Base-by-base conservation (phyloP, 2,329 filamentous ascomycete species). In the Chaetoscypha palmicola region DNA sequence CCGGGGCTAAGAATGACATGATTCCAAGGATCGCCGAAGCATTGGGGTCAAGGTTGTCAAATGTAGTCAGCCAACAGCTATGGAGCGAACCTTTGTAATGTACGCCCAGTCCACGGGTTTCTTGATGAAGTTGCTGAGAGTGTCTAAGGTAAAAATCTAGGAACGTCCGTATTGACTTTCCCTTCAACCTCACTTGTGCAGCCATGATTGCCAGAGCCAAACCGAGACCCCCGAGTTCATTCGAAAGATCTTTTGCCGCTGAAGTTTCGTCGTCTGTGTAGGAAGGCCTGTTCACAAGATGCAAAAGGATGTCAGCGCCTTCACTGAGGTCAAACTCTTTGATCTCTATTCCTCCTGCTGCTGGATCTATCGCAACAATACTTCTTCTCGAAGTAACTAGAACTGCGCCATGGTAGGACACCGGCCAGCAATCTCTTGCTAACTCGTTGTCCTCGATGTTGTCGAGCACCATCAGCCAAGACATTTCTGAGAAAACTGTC, bases 381-480 rank as follows among this genome's bases (percentile, higher is more conserved):
- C 36, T 22, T 9, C 35, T 21, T n/a, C 41, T 2, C 5, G 41
- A 41, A 3, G 46, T 48, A 2, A 45, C 26, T 10, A 45, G 33
- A 22, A 45, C 30, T 2, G 41, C 34, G 2, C 42, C 46, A 12
- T 24, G 17, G 3, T 14, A 10, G 21, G 41, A 16, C 1, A 36
- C n/a, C 7, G 46, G 41, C 46, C 46, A 48, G 24, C 19, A 36
- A 19, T 26, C 17, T 21, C 16, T 23, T 7, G 30, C 7, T 5
- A 35, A 14, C 3, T 37, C 8, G 8, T 16, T 8, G 21, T 41
- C 24, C 19, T 48, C 41, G 11, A 48, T 22, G 28, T 48, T 48
- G 17, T 48, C 41, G 12, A 48, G 23, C 4, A 48, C 20, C 14
- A 45, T 12, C 4, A 48, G 23, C 46, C 46, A 48, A n/a, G 17